Evolutionary conservation across 192 early-diverging fungal species (phyloP), one percentile per base, ranked within the genome.

Genomic region (Rhizophagus prolifer): DNA sequence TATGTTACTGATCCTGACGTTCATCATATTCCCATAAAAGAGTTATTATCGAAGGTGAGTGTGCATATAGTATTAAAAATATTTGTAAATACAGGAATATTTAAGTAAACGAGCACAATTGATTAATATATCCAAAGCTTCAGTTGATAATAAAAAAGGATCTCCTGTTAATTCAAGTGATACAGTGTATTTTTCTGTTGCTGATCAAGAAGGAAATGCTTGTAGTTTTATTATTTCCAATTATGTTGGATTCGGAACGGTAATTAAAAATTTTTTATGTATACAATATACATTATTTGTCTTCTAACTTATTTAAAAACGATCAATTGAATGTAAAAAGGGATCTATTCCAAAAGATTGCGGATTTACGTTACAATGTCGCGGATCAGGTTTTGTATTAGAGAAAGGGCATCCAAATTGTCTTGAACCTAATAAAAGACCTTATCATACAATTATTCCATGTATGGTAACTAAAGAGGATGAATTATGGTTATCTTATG

Each of bases 361-460:
- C 73, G 93, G 92, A 4, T 86, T 94, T 72, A 79, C 86, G 7
- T 81, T 94, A 28, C 93, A 94, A 58, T 87, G 88, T 74, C 86
- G 93, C 23, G 93, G 92, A 0, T 77, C 83, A 47, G 86, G 89
- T 71, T 94, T 94, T 80, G 78, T 85, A 26, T 70, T 93, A 58
- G 85, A 90, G 41, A 83, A 86, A 38, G 72, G 46, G 2, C 86
- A 89, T 79, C 84, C 91, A 9, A 94, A 94, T 76, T 80, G 86
- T 31, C 82, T 94, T 38, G 90, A 74, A 58, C 90, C 91, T 9
- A 46, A 69, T 21, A 94, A 94, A 79, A 83, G 93, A 9, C 91
- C 93, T 0, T 93, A 90, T 77, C 93, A 94, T 84, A 94, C 93
- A 6, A 93, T 94, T 62, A 91, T 94, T 58, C 91, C 90, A 4